phyloP scores from a whole-genome alignment of 768 basidiomycete species.

The Hygrocybe punicea region DNA sequence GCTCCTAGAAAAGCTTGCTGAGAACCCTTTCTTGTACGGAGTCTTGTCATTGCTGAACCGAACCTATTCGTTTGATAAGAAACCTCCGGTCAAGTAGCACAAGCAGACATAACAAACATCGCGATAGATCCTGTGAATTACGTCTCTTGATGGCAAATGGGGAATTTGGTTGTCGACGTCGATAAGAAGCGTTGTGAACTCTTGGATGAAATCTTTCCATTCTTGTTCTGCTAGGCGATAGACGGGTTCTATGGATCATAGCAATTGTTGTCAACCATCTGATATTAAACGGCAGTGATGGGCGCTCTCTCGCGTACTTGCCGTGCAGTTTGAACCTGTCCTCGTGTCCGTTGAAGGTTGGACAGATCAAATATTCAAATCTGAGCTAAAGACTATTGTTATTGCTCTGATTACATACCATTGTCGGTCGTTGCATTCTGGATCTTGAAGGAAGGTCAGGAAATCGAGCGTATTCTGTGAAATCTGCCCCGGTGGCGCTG shows the following conservation, averaged over 20 bases:
- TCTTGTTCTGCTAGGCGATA: slow-evolving; percentile 83
- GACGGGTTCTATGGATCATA: slow-evolving; percentile 56
- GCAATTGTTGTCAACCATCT: too few relatives aligned
- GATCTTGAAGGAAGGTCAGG: slow-evolving; percentile 62
- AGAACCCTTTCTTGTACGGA: slow-evolving; percentile 83
- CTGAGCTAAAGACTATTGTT: too few relatives aligned
- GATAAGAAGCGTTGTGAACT: slow-evolving; percentile 61
- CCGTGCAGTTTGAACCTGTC: slow-evolving; percentile 83
- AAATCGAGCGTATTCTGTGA: slow-evolving; percentile 86
- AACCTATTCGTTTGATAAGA: slow-evolving; percentile 56
- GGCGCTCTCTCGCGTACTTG: too few relatives aligned
- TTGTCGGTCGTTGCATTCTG: slow-evolving; percentile 77
- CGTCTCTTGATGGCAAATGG: slow-evolving; percentile 83
- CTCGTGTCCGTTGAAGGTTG: background rate
- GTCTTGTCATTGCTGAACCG: slow-evolving; percentile 95
- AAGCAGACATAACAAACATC: slow-evolving; percentile 51
- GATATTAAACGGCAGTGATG: too few relatives aligned
- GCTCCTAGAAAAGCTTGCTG: slow-evolving; percentile 81
- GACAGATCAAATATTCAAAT: too few relatives aligned
- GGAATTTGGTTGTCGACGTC: slow-evolving; percentile 84
- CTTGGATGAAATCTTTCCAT: slow-evolving; percentile 81
- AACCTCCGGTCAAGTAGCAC: background rate
- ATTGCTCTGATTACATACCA: slow-evolving; percentile 49
- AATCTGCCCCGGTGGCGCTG: slow-evolving; percentile 81
- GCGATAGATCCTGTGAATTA: slow-evolving; percentile 89